Base-by-base conservation (phyloP, 208 protist species). In the Porcisia deanei region DNA sequence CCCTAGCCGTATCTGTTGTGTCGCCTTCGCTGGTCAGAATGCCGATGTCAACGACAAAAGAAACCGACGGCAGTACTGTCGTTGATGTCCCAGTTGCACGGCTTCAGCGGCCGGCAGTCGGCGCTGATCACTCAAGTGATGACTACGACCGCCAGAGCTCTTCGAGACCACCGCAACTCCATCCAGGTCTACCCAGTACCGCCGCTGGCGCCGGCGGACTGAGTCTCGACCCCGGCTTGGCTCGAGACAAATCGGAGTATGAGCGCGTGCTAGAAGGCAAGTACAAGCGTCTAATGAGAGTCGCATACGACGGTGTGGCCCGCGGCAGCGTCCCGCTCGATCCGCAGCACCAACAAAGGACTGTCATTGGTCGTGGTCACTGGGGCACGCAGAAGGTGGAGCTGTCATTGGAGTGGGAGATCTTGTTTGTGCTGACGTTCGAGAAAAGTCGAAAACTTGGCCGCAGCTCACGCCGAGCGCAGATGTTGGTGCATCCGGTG, bases 401-500 rank as follows among this genome's bases (percentile, higher is more conserved):
- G n/a, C 78, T 96, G 25, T 86, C 87, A 41, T 73, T 96, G 22
- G 90, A 96, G 84, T 96, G 92, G 85, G 84, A 91, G 76, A 85
- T 92, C 47, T 85, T 95, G 72, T 81, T 95, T 70, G 86, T 97
- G 61, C 66, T 97, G 41, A 90, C 87, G 75, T 94, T 95, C 71
- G 88, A 93, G 70, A 87, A 85, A 81, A 87, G 79, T 43, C 69
- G 82, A 30, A 68, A 72, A 1, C 78, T 96, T 45, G 77, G 87
- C 57, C 78, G 78, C 65, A 76, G 81, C 70, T 81, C 81, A 55
- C 79, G 78, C 10, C 82, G 75, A 5, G 80, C 80, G 30, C 86
- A 90, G 63, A 89, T 92, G 85, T 53, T 95, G 22, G 88, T 97
- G 53, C 93, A 97, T 80, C 93, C 93, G 34, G 67, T 97, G 30